Evolutionary conservation across 345 rosid species (phyloP).

Genomic region (Lepidium aucheri): DNA sequence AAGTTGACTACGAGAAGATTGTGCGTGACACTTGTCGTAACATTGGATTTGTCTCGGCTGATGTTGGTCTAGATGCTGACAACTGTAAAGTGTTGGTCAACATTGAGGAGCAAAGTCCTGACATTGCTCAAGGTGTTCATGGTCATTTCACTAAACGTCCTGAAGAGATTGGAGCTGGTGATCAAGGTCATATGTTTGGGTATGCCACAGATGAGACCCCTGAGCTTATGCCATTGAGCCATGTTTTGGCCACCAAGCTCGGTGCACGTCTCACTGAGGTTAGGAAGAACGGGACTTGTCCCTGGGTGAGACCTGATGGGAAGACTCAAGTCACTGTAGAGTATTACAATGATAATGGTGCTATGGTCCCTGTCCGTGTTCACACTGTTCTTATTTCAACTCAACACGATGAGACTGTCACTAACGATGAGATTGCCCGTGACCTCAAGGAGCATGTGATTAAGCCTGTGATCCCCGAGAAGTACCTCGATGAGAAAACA

Average conservation of each 20-base stretch:
- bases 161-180: slow-evolving; percentile 76
- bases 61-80: slow-evolving; percentile 71
- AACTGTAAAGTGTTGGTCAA: slow-evolving; percentile 68
- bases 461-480: slow-evolving; percentile 64
- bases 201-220: slow-evolving; percentile 74
- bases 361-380: slow-evolving; percentile 69
- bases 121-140: slow-evolving; percentile 72
- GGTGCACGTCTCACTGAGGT: slow-evolving; percentile 76
- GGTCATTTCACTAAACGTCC: slow-evolving; percentile 75
- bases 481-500: slow-evolving; percentile 79
- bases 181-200: slow-evolving; percentile 77
- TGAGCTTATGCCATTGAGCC: slow-evolving; percentile 67
- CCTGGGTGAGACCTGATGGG: slow-evolving; percentile 74
- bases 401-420: slow-evolving; percentile 71
- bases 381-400: slow-evolving; percentile 78
- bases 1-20: slow-evolving; percentile 68
- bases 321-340: slow-evolving; percentile 81
- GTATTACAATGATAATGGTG: slow-evolving; percentile 62
- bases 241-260: slow-evolving; percentile 69
- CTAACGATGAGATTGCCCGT: slow-evolving; percentile 69
- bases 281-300: slow-evolving; percentile 63
- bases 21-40: slow-evolving; percentile 64
- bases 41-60: slow-evolving; percentile 60
- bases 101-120: slow-evolving; percentile 81
- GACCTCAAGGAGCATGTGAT: slow-evolving; percentile 81